Conservation (phyloP, 176 grass and related monocot genomes). For the Aegilops umbellulata region DNA sequence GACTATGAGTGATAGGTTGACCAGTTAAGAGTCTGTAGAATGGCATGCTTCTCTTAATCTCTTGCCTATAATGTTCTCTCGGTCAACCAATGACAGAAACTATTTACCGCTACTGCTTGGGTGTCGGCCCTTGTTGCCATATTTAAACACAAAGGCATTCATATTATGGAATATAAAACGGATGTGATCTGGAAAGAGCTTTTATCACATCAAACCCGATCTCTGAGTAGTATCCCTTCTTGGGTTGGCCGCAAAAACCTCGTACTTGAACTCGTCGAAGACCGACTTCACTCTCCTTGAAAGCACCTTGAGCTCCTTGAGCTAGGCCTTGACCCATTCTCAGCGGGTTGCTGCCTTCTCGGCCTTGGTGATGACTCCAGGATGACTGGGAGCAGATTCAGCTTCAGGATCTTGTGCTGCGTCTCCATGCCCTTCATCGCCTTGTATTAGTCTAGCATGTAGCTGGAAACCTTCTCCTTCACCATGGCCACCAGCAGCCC, state of each 20-base stretch:
- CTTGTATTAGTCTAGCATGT: not conserved
- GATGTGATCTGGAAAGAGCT: not conserved
- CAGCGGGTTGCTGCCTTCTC: not conserved
- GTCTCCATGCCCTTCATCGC: conserved; percentile 9
- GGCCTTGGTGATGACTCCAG: not conserved
- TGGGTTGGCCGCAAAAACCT: conserved; percentile 17
- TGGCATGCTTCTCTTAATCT: conserved; percentile 13
- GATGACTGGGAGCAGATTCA: conserved; percentile 19
- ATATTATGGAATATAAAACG: not conserved
- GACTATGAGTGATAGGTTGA: not conserved
- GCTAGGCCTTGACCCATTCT: not conserved
- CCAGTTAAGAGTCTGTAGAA: not conserved
- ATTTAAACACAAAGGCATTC: conserved; percentile 13
- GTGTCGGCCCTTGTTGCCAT: not conserved
- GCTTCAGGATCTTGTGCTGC: not conserved
- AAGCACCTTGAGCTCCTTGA: not conserved
- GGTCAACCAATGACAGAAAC: conserved; percentile 8
- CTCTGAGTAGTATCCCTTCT: not conserved
- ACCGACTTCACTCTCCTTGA: conserved; percentile 26
- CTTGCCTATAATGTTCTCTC: conserved; percentile 9
- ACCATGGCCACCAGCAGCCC: not conserved
- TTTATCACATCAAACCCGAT: not conserved
- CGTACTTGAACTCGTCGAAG: conserved; percentile 43
- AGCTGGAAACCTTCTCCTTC: not conserved
- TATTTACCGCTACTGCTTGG: not conserved